Evolutionary conservation across 805 yeast genomes (phyloP), one percentile per base, ranked within the genome.

Genomic region (Saccharomycopsis babjevae): DNA sequence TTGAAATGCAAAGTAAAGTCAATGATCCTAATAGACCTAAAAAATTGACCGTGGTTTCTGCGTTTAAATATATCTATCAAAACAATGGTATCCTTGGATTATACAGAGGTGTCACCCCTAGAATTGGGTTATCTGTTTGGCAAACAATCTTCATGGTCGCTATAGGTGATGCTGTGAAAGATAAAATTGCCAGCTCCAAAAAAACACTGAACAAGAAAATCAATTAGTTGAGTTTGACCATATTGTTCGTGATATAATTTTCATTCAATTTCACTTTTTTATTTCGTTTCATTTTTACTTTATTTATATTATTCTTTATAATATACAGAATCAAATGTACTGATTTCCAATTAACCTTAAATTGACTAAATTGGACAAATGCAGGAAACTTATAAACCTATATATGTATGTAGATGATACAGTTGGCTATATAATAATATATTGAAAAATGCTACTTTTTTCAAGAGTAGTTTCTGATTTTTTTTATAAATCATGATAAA

Each of bases 111-210:
- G 97, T 92, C 54, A 84, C 98, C 16, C 98, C 99, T 68, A 88
- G 99, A 80, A 83, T 94, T 67, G 97, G 96, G 61, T 81, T 94
- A 66, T 96, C 98, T 69, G 86, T 93, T 65, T 94, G 98, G 97
- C 99, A 94, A 79, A 93, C 98, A 2, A 90, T 93, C 55, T 93
- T 96, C 74, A 93, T 93, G 98, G 98, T 93, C 62, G 97, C 97
- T 13, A 84, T 94, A 67, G 99, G 98, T 73, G 99, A 94, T 71
- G 89, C 91, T 74, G 91, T 91, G 39, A 86, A 83, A 72, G 90
- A 85, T 60, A 60, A 59, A 55, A 59, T 63, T 40, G 65, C 65
- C 34, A 18, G 59, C 22, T 54, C 43, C 34, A 32, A 57, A 43
- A 50, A 58, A 13, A 32, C 42, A 20, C 38, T 54, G 42, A 46